Base-by-base conservation (phyloP, 768 basidiomycete genomes). In the Rhodotorula paludigena region DNA sequence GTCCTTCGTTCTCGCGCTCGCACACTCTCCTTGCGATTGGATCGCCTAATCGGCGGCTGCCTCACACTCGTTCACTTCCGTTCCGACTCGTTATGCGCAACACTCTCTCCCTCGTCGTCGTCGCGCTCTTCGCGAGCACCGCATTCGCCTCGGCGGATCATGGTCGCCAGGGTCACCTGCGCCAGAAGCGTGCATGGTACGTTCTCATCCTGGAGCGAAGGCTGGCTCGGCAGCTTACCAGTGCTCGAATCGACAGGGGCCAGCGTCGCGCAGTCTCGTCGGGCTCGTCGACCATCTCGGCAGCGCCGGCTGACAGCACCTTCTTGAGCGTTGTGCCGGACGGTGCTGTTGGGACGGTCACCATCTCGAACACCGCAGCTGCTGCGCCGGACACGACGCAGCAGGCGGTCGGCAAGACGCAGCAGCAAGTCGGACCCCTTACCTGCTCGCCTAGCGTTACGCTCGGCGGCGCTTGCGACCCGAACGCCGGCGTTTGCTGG, bases 1-100 rank as follows among this genome's bases (percentile, higher is more conserved):
- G n/a, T n/a, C n/a, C n/a, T n/a, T n/a, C n/a, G n/a, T n/a, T n/a
- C n/a, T n/a, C n/a, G n/a, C n/a, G n/a, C n/a, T n/a, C n/a, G n/a
- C n/a, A n/a, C n/a, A n/a, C n/a, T n/a, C n/a, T n/a, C n/a, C n/a
- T n/a, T n/a, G n/a, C n/a, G n/a, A n/a, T n/a, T n/a, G n/a, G n/a
- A n/a, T n/a, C n/a, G n/a, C n/a, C n/a, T n/a, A n/a, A n/a, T n/a
- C n/a, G n/a, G n/a, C n/a, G n/a, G n/a, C n/a, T n/a, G n/a, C n/a
- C n/a, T n/a, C n/a, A n/a, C n/a, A n/a, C n/a, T n/a, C n/a, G n/a
- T n/a, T n/a, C n/a, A n/a, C n/a, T n/a, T n/a, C n/a, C n/a, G n/a
- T n/a, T n/a, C n/a, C n/a, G n/a, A n/a, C n/a, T n/a, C n/a, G 36
- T 32, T 2, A 66, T 71, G 69, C 69, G 69, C 41, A 48, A 63